Conservation (phyloP, 441 rosid species). For the Populus trichocarpa region DNA sequence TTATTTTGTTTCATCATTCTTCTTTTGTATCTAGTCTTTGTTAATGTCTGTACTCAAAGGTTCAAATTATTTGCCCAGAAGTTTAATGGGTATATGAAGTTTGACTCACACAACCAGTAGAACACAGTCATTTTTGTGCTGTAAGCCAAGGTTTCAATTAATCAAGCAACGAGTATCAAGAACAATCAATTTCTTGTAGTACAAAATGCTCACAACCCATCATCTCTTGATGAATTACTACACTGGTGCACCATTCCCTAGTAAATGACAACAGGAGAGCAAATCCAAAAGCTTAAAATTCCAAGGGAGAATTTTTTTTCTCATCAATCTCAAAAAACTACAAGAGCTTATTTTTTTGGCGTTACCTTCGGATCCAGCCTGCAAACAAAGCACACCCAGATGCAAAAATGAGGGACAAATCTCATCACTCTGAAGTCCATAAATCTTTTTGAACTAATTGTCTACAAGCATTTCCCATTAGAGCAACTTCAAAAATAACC, state of each 20-base stretch:
- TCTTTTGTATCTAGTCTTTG: constrained; percentile 48
- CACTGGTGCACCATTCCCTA: not conserved
- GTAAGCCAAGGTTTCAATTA: not conserved
- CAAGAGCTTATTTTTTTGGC: not conserved
- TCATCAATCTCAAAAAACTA: not conserved
- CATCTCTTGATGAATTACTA: not conserved
- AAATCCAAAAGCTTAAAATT: not conserved
- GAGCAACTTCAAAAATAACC: not conserved
- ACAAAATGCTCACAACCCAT: not conserved
- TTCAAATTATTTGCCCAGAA: constrained; percentile 19
- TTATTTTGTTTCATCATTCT: constrained; percentile 28
- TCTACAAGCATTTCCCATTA: not conserved
- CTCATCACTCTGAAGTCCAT: not conserved
- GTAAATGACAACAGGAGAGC: not conserved
- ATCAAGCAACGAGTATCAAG: not conserved
- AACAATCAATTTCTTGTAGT: not conserved
- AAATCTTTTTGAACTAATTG: not conserved
- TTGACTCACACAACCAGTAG: constrained; percentile 11
- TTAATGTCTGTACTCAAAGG: constrained; percentile 28
- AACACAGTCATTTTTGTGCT: not conserved
- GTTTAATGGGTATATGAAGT: constrained; percentile 17
- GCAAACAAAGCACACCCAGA: not conserved
- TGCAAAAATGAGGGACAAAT: too few relatives aligned
- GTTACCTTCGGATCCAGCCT: not conserved
- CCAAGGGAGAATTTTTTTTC: not conserved